A percentile compares a stretch with the other conserved stretches of the same genome.
Conservation (phyloP, 305 asterid genomes). For the Plantago coronopus region DNA sequence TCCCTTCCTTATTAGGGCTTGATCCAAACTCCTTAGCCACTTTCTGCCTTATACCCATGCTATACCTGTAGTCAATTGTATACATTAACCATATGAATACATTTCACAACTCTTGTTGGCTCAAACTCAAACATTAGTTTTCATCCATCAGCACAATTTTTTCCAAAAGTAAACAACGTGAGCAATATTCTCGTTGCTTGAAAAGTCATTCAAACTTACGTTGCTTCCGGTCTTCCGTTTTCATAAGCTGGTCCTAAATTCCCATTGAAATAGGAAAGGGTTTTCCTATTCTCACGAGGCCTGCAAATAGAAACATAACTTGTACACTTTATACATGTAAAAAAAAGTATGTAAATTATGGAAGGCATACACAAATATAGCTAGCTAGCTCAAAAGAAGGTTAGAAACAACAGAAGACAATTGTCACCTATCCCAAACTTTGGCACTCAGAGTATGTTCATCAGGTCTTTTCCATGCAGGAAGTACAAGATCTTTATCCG, state of each 20-base stretch:
- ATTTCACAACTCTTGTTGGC: too few species aligned
- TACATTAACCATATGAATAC: neutral
- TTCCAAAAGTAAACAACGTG: too few species aligned
- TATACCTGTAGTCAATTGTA: conserved; percentile 52
- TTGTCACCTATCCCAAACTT: conserved; percentile 70
- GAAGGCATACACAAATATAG: conserved; percentile 4
- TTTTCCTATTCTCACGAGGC: conserved; percentile 70
- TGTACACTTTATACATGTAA: conserved; percentile 9
- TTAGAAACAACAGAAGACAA: conserved; percentile 3
- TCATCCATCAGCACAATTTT: too few species aligned
- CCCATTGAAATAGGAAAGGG: conserved; percentile 86
- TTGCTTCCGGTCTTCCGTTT: conserved; percentile 85
- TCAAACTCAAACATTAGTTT: too few species aligned
- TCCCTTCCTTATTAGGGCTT: conserved; percentile 70
- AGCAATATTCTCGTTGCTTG: too few species aligned
- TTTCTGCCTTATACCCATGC: conserved; percentile 99
- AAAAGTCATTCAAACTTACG: conserved; percentile 40
- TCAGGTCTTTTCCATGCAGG: conserved; percentile 96
- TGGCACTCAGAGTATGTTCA: conserved; percentile 45
- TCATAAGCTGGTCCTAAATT: conserved; percentile 89
- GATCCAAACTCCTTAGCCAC: conserved; percentile 91
- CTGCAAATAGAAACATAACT: conserved; percentile 38
- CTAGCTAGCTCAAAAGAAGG: neutral
- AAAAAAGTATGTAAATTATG: neutral
- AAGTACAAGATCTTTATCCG: conserved; percentile 83